Percentiles rank a stretch among this genome's conserved stretches.
Conservation (phyloP, 2,329 filamentous ascomycete species). For the Volutella citrinella region DNA sequence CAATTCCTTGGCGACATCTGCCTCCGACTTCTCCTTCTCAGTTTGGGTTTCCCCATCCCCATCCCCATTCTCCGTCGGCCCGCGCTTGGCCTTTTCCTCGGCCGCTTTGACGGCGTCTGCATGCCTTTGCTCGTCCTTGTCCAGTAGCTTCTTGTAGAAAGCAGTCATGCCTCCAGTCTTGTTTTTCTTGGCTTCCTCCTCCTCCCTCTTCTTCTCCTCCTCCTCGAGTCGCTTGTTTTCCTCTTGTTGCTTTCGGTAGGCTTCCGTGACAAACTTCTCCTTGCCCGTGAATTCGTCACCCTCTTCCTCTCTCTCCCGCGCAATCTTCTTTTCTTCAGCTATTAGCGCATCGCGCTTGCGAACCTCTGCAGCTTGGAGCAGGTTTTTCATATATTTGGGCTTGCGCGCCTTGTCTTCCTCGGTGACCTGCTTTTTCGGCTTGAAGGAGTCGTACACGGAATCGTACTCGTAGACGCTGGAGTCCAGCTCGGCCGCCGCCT, state of each 20-base stretch:
- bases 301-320: constrained; percentile 73
- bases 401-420: constrained; percentile 56
- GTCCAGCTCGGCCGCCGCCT: constrained; percentile 65
- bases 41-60: constrained; percentile 39
- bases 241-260: constrained; percentile 78
- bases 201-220: constrained; percentile 66
- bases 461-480: constrained; percentile 84
- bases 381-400: constrained; percentile 75
- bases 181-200: constrained; percentile 62
- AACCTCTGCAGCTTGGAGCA: constrained; percentile 70
- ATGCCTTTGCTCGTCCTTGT: constrained; percentile 67
- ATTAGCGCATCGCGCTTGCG: constrained; percentile 76
- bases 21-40: constrained; percentile 56
- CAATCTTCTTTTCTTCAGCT: constrained; percentile 77
- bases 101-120: constrained; percentile 67
- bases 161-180: constrained; percentile 68
- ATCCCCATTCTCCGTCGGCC: constrained; percentile 25
- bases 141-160: constrained; percentile 73
- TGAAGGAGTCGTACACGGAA: constrained; percentile 73
- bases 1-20: constrained; percentile 65
- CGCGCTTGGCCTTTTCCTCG: constrained; percentile 48
- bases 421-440: constrained; percentile 59
- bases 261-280: constrained; percentile 82
- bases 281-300: constrained; percentile 79
- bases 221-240: constrained; percentile 69